These are phyloP conservation scores for Lactarius hengduanensis DNA, from an alignment of 768 basidiomycete genomes.

Conservation along the genomic window DNA sequence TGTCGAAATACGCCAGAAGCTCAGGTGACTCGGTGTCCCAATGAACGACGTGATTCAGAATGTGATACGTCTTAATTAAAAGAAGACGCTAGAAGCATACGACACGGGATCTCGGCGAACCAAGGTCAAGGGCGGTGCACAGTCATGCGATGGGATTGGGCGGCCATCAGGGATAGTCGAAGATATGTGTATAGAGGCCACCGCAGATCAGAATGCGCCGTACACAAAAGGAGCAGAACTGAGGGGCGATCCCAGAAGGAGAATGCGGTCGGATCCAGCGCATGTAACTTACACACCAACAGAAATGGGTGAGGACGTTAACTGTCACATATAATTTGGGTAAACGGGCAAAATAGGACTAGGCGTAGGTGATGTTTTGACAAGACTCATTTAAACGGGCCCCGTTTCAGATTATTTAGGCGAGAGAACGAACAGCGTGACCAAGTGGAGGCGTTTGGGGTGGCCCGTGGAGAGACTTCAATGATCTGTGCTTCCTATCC, in stretches of 20 bases:
- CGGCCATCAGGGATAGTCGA: conserved; percentile 1
- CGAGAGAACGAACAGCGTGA: neutral
- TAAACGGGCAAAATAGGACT: conserved; percentile 1
- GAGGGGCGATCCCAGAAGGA: conserved; percentile 11
- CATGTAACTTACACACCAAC: neutral
- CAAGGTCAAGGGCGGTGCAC: neutral
- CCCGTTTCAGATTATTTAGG: conserved; percentile 8
- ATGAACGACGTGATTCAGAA: neutral
- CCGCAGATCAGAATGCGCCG: conserved; percentile 24
- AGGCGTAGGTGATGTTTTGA: conserved; percentile 13
- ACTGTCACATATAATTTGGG: conserved; percentile 5
- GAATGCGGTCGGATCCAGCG: conserved; percentile 10
- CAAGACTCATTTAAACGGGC: neutral
- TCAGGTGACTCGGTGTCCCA: neutral
- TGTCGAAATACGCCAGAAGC: conserved; percentile 17
- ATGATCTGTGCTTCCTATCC: neutral
- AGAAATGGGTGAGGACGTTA: conserved; percentile 3
- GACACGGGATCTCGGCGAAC: conserved; percentile 4
- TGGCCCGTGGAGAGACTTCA: neutral
- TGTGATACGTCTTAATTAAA: conserved; percentile 16
- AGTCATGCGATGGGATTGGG: neutral
- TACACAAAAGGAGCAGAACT: neutral
- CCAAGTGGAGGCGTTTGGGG: neutral
- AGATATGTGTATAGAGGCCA: conserved; percentile 1
- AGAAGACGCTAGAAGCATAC: conserved; percentile 20